A percentile compares a stretch with the other conserved stretches of the same genome.
phyloP scores from a whole-genome alignment of 305 asterid genomes.

The Fraxinus velutina region DNA sequence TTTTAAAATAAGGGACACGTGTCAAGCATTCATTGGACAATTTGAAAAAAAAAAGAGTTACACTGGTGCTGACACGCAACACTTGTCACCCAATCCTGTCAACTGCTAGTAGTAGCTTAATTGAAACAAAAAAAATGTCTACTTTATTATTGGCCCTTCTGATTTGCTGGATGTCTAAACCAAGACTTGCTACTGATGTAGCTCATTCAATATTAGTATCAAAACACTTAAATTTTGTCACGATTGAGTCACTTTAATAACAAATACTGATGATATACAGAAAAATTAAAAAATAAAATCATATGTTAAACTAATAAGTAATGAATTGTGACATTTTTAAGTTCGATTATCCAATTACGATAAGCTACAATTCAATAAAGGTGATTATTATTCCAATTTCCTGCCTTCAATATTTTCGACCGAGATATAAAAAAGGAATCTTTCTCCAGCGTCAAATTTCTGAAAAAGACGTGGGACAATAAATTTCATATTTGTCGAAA shows the following conservation, averaged over 20 bases:
- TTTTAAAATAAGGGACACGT: too few relatives aligned
- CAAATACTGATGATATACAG: neutral
- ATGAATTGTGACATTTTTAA: neutral
- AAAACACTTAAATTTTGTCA: neutral
- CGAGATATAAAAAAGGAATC: neutral
- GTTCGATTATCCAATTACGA: neutral
- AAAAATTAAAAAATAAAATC: neutral
- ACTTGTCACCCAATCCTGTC: too few relatives aligned
- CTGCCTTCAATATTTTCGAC: neutral
- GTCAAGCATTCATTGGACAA: too few relatives aligned
- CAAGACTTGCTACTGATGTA: neutral
- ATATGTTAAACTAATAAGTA: neutral
- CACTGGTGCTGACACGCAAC: too few relatives aligned
- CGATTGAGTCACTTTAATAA: neutral
- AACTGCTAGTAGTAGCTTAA: too few relatives aligned
- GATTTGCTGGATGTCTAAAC: neutral
- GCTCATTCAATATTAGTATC: neutral
- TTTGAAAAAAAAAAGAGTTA: too few relatives aligned
- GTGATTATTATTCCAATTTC: neutral
- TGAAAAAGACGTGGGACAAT: neutral
- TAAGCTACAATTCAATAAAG: neutral
- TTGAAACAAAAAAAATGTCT: conserved; percentile 1
- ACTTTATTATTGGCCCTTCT: conserved; percentile 15
- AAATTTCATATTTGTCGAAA: neutral
- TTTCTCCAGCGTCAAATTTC: neutral